Percentiles rank a stretch among this genome's conserved stretches.
phyloP scores from a whole-genome alignment of 2,329 filamentous ascomycete genomes.

The Stachybotrys chlorohalonatus region DNA sequence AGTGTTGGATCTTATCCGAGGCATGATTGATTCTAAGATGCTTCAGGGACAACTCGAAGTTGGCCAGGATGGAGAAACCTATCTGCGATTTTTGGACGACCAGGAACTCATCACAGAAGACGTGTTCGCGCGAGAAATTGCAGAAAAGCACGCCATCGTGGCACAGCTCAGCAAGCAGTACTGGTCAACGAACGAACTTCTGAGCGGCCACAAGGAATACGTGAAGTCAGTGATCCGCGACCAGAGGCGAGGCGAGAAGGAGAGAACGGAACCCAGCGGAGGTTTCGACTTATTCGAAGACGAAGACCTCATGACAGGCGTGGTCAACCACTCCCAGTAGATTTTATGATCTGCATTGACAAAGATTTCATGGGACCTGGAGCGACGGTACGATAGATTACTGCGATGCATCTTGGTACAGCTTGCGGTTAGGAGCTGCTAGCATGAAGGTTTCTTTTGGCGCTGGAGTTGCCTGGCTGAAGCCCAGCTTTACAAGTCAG shows the following conservation, averaged over 20 bases:
- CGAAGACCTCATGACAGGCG: slow-evolving; percentile 51
- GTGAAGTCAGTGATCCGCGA: slow-evolving; percentile 37
- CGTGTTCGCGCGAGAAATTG: slow-evolving; percentile 40
- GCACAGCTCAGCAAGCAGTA: slow-evolving; percentile 37
- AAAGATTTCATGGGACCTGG: not conserved
- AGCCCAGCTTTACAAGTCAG: too few relatives aligned
- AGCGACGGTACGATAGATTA: not conserved
- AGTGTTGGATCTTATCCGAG: slow-evolving; percentile 35
- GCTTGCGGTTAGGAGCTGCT: not conserved
- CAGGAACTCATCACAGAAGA: slow-evolving; percentile 36
- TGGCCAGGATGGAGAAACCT: slow-evolving; percentile 30
- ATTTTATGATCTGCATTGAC: too few relatives aligned
- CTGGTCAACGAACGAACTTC: slow-evolving; percentile 41
- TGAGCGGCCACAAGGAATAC: slow-evolving; percentile 49
- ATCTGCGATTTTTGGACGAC: slow-evolving; percentile 41
- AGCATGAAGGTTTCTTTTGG: not conserved
- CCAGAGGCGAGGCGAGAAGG: slow-evolving; percentile 36
- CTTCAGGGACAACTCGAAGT: slow-evolving; percentile 43
- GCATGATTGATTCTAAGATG: slow-evolving; percentile 48
- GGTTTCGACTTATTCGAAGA: slow-evolving; percentile 45
- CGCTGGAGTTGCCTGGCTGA: too few relatives aligned
- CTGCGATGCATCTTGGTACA: not conserved
- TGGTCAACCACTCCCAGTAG: slow-evolving; percentile 11
- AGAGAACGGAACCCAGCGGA: slow-evolving; percentile 21
- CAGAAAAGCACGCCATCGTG: slow-evolving; percentile 30